Conservation (phyloP, 176 grass and related monocot genomes). For the Microstegium vimineum region DNA sequence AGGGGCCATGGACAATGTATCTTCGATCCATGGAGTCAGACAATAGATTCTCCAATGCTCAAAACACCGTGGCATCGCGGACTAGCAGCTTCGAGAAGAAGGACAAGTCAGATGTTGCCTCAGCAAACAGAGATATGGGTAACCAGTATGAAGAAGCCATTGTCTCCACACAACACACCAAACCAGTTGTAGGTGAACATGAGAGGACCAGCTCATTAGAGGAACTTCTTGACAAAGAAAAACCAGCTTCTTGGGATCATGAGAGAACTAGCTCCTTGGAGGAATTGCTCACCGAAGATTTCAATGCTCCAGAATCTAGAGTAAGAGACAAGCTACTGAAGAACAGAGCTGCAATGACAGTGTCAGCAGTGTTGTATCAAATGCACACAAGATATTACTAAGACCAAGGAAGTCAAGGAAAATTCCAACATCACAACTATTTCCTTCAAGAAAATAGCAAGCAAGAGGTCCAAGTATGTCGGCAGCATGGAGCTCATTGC, state of each 20-base stretch:
- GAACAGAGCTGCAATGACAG: conserved; percentile 10
- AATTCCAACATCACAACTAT: conserved; percentile 27
- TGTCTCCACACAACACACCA: background rate
- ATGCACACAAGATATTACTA: conserved; percentile 22
- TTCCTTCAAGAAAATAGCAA: conserved; percentile 60
- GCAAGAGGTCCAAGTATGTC: conserved; percentile 54
- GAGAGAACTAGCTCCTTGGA: conserved; percentile 43
- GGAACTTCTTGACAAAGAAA: conserved; percentile 40
- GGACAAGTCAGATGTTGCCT: conserved; percentile 23
- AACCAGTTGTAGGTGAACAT: conserved; percentile 32
- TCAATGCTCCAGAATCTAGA: conserved; percentile 18
- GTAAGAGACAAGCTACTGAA: conserved; percentile 7
- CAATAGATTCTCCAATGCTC: conserved; percentile 31
- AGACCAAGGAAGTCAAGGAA: conserved; percentile 43
- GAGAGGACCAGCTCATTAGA: conserved; percentile 43
- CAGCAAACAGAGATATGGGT: conserved; percentile 2
- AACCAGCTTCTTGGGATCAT: conserved; percentile 27
- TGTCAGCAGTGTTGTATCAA: background rate
- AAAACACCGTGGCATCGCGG: background rate
- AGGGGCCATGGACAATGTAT: conserved; percentile 14
- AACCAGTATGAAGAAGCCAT: background rate
- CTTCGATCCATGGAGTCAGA: conserved; percentile 11
- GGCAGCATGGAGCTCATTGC: conserved; percentile 46
- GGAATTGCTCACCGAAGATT: conserved; percentile 31
- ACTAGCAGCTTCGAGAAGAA: conserved; percentile 37